Base-by-base conservation (phyloP, 306 rosid genomes). In the Ormosia emarginata region DNA sequence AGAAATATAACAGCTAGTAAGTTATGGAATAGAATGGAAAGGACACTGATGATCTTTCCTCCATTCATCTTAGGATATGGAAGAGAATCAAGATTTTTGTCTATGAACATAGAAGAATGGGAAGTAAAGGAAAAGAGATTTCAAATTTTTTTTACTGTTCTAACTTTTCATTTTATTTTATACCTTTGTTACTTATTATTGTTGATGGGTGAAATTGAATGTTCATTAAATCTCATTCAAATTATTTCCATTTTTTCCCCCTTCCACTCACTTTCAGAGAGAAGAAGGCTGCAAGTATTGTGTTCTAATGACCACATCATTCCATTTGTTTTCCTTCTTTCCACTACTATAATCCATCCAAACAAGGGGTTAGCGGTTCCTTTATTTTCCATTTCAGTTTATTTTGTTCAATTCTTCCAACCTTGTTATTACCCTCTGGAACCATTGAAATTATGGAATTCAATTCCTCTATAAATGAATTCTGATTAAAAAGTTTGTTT, bases 21-120 rank as follows among this genome's bases (percentile, higher is more conserved):
- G 33, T 59, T 34, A 50, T 74, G 67, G 29, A 69, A 68, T 36
- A 34, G 8, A 68, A 32, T 75, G 79, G 79, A 80, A 61, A 80
- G 49, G 56, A 41, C 55, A 40, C 9, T 13, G 12, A 49, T 67
- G 55, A 40, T 29, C 7, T 6, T 73, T 73, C 65, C 68, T 40
- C 64, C 58, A n/a, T 39, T 57, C 49, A 72, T 55, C 67, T 46
- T 44, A 2, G 71, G 64, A 7, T 33, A 71, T 5, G 52, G 76
- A 24, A 24, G 55, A 46, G 75, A 66, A 81, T 34, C 56, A 37
- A 2, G 7, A 71, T 71, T 2, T 33, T 73, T 37, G 18, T 73
- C 32, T 44, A 9, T 65, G 67, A 72, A 50, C 37, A 58, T 46
- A 49, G 74, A 32, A 50, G 44, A 67, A 67, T 34, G 17, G 8